Evolutionary conservation across 192 early-diverging fungal genomes (phyloP).

Genomic region (Piromyces sp.): DNA sequence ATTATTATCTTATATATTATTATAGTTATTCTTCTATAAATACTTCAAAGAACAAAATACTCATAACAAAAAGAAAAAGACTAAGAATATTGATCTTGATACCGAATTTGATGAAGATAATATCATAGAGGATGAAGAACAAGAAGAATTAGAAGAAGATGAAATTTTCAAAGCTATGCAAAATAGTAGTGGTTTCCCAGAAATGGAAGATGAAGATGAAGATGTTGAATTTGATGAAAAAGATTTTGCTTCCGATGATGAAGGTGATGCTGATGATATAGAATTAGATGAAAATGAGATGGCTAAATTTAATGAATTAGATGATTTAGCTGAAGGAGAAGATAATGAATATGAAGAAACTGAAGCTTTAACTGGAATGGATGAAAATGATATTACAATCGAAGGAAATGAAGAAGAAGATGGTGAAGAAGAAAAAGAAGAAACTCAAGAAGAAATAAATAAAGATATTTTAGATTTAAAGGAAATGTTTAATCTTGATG

Average conservation of each 20-base stretch:
- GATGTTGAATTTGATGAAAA: constrained; percentile 13
- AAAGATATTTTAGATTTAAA: neutral
- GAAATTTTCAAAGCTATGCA: constrained; percentile 83
- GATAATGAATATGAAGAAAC: constrained; percentile 10
- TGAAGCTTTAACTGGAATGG: constrained; percentile 13
- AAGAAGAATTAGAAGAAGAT: constrained; percentile 50
- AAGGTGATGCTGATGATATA: constrained; percentile 10
- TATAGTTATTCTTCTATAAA: constrained; percentile 52
- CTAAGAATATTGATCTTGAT: constrained; percentile 7
- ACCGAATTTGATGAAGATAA: constrained; percentile 16
- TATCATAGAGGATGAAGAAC: constrained; percentile 19
- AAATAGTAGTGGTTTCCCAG: constrained; percentile 15
- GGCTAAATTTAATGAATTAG: constrained; percentile 23
- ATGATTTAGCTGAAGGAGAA: constrained; percentile 11
- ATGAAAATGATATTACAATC: neutral
- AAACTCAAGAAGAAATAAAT: neutral
- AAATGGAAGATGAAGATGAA: constrained; percentile 9
- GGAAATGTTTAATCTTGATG: constrained; percentile 11
- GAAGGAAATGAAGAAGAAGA: constrained; percentile 15
- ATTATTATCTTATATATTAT: too few species aligned
- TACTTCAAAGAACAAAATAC: constrained; percentile 50
- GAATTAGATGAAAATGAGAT: constrained; percentile 7
- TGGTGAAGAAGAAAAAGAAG: constrained; percentile 2
- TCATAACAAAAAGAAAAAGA: constrained; percentile 8
- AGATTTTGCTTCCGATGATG: constrained; percentile 3